phyloP scores from a whole-genome alignment of 768 basidiomycete genomes.

The Fomitopsis pulvina region DNA sequence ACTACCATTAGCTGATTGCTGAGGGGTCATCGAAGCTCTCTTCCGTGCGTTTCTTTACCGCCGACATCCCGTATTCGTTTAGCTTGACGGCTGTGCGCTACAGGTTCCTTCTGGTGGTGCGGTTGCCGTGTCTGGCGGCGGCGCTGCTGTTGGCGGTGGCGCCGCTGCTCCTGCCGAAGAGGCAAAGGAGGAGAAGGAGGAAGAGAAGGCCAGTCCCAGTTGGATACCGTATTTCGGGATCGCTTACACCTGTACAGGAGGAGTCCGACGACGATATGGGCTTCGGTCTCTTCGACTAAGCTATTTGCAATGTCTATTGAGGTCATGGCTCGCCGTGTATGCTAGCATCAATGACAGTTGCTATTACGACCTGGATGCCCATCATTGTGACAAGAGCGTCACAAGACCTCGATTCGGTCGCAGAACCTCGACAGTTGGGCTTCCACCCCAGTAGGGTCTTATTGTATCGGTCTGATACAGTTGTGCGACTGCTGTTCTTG shows the following conservation, averaged over 20 bases:
- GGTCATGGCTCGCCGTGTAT: constrained; percentile 3
- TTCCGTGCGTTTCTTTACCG: constrained; percentile 53
- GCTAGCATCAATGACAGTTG: background rate
- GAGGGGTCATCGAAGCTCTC: constrained; percentile 92
- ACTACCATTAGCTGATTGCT: constrained; percentile 63
- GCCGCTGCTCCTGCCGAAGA: constrained; percentile 61
- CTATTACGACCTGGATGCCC: too few relatives aligned
- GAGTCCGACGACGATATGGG: constrained; percentile 99
- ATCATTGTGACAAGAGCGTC: too few relatives aligned
- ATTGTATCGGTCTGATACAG: too few relatives aligned
- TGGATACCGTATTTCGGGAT: background rate
- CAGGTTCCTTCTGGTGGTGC: constrained; percentile 92
- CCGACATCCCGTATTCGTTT: constrained; percentile 5
- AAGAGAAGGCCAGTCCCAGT: constrained; percentile 63
- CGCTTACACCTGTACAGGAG: constrained; percentile 42
- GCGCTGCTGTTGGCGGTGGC: constrained; percentile 45
- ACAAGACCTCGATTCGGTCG: too few relatives aligned
- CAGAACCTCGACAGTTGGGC: too few relatives aligned
- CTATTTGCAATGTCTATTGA: constrained; percentile 5
- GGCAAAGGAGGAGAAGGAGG: constrained; percentile 83
- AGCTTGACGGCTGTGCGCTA: background rate
- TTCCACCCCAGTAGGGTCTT: too few relatives aligned
- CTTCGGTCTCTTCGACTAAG: constrained; percentile 96
- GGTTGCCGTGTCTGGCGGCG: constrained; percentile 49
- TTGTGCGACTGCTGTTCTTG: too few relatives aligned